Conservation (phyloP, 208 protist genomes). For the Entamoeba moshkovskii region DNA sequence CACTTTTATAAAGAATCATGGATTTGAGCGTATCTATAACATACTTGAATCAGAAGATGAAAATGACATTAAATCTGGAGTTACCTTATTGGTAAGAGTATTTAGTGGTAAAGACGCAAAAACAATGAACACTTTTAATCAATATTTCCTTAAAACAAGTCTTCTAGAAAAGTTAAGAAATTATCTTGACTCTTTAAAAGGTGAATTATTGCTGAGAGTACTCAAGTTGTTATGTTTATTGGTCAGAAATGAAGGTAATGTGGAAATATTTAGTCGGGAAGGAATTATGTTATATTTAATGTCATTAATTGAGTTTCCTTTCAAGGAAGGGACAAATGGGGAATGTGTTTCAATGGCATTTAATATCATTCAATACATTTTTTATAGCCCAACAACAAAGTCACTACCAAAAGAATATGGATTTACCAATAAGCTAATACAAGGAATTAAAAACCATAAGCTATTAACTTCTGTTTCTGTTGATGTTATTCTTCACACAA, state of each 20-base stretch:
- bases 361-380: background rate
- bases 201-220: background rate
- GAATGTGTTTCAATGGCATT: background rate
- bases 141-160: background rate
- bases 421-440: background rate
- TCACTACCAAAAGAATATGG: background rate
- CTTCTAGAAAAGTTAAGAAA: background rate
- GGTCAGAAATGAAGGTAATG: background rate
- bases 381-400: background rate
- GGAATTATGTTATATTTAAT: background rate
- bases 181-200: background rate
- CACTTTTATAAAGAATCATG: background rate
- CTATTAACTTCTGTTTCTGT: background rate
- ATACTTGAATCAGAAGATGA: background rate
- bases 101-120: background rate
- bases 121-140: background rate
- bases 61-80: background rate
- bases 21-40: background rate
- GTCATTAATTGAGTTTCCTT: background rate
- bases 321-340: background rate
- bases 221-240: background rate
- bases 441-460: background rate
- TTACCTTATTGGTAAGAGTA: background rate
- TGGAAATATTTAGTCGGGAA: background rate
- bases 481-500: background rate